These are phyloP conservation scores for Tolypocladium ophioglossoides DNA, from an alignment of 2,329 filamentous ascomycete genomes.

Conservation along the genomic window DNA sequence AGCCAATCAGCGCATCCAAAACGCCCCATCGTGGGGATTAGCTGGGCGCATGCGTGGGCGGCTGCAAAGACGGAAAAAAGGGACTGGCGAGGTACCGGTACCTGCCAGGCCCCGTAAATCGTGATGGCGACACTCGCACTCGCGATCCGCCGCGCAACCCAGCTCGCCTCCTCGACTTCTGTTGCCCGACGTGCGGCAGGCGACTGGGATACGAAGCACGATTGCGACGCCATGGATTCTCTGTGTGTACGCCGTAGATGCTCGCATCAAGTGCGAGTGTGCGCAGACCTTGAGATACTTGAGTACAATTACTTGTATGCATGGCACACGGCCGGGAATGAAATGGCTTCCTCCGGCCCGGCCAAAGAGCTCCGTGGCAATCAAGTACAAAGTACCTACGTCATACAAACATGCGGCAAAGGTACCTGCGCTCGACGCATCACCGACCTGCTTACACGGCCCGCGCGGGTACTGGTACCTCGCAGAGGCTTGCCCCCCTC, in stretches of 20 bases:
- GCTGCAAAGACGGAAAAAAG: not conserved
- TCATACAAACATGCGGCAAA: not conserved
- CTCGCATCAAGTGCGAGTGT: no score
- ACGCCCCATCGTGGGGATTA: constrained; percentile 1
- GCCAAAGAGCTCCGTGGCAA: not conserved
- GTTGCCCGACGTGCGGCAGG: no score
- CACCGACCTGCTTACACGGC: constrained; percentile 1
- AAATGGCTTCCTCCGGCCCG: not conserved
- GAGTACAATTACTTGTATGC: not conserved
- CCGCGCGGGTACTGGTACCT: constrained; percentile 9
- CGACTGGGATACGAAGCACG: not conserved
- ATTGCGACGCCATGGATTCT: not conserved
- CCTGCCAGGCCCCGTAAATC: constrained; percentile 2
- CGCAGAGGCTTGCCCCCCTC: constrained; percentile 2
- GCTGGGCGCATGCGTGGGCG: constrained; percentile 1
- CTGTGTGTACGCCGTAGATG: no score
- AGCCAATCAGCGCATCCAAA: constrained; percentile 16
- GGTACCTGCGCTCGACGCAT: constrained; percentile 8
- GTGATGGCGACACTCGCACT: not conserved
- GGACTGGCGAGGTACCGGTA: constrained; percentile 16
- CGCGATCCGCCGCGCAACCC: not conserved
- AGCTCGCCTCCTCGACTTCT: not conserved
- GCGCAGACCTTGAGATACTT: not conserved
- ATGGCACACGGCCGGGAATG: not conserved
- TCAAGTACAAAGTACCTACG: not conserved